Evolutionary conservation across 2,329 filamentous ascomycete genomes (phyloP).

Genomic region (Aspergillus fumigatus): DNA sequence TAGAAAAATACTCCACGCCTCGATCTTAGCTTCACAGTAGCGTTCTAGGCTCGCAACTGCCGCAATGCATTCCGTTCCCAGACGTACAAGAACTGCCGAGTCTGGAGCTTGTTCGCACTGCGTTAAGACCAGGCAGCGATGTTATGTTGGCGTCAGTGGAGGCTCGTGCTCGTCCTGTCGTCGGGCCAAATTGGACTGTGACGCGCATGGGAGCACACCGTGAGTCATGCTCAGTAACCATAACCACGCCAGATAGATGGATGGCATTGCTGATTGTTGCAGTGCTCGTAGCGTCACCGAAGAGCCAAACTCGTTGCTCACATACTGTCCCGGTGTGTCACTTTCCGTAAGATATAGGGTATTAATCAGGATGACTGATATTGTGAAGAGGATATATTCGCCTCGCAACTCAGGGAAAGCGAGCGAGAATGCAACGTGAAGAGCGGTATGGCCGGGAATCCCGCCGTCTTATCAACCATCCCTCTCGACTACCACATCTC

Average conservation of each 20-base stretch:
- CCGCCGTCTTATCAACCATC: neutral
- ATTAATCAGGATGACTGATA: neutral
- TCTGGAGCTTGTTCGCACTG: constrained; percentile 6
- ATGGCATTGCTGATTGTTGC: neutral
- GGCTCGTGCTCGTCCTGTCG: constrained; percentile 6
- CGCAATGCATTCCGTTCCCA: neutral
- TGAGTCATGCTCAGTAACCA: neutral
- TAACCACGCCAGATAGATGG: neutral
- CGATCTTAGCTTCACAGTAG: neutral
- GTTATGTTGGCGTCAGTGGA: constrained; percentile 8
- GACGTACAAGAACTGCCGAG: constrained; percentile 1
- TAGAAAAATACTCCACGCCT: neutral
- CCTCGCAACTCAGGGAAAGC: neutral
- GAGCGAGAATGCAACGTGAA: neutral
- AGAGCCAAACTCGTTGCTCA: neutral
- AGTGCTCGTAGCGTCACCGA: neutral
- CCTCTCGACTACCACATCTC: constrained; percentile 5
- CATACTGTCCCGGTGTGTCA: neutral
- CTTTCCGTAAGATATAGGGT: neutral
- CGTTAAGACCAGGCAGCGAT: constrained; percentile 5
- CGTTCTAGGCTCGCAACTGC: neutral
- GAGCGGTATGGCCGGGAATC: neutral
- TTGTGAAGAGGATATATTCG: neutral
- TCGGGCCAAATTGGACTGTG: constrained; percentile 3
- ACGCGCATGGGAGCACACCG: neutral